These are phyloP conservation scores for Bacidia gigantensis DNA, from an alignment of 495 filamentous ascomycete genomes.

Conservation along the genomic window DNA sequence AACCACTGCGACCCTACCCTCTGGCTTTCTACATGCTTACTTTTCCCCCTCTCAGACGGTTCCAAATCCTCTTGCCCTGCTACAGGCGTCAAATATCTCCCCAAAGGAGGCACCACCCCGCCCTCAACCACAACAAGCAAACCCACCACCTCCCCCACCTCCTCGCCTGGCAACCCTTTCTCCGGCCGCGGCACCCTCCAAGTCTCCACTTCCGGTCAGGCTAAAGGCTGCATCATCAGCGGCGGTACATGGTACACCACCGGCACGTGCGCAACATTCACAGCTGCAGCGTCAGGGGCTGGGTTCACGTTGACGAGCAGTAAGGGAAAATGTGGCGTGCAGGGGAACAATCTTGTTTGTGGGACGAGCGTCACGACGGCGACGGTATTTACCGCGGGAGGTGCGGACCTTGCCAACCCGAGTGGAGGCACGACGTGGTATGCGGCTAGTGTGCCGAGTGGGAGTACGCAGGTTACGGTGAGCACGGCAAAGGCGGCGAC, in stretches of 20 bases:
- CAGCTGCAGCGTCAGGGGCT: slow-evolving; percentile 27
- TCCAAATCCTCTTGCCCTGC: slow-evolving; percentile 47
- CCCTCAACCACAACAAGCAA: slow-evolving; percentile 26
- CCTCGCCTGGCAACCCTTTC: slow-evolving; percentile 33
- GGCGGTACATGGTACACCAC: slow-evolving; percentile 53
- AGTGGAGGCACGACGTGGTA: slow-evolving; percentile 37
- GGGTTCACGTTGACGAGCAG: slow-evolving; percentile 49
- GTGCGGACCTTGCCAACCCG: slow-evolving; percentile 33
- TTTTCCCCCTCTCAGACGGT: slow-evolving; percentile 32
- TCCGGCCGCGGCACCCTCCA: slow-evolving; percentile 45
- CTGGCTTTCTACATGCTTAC: background rate
- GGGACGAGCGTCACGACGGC: slow-evolving; percentile 29
- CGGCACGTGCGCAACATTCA: slow-evolving; percentile 60
- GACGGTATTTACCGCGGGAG: slow-evolving; percentile 30
- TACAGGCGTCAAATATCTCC: slow-evolving; percentile 50
- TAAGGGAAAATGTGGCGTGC: slow-evolving; percentile 43
- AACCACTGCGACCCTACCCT: no score
- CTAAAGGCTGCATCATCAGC: slow-evolving; percentile 57
- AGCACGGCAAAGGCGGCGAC: slow-evolving; percentile 20
- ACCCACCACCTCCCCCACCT: slow-evolving; percentile 25
- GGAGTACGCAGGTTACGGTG: slow-evolving; percentile 28
- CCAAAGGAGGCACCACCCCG: slow-evolving; percentile 32
- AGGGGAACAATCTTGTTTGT: slow-evolving; percentile 36
- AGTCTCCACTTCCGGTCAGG: slow-evolving; percentile 35
- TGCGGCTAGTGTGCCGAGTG: slow-evolving; percentile 43